A percentile compares a stretch with the other conserved stretches of the same genome.
Conservation (phyloP, 352 stramenopile genomes). For the Phytopythium sindhum region DNA sequence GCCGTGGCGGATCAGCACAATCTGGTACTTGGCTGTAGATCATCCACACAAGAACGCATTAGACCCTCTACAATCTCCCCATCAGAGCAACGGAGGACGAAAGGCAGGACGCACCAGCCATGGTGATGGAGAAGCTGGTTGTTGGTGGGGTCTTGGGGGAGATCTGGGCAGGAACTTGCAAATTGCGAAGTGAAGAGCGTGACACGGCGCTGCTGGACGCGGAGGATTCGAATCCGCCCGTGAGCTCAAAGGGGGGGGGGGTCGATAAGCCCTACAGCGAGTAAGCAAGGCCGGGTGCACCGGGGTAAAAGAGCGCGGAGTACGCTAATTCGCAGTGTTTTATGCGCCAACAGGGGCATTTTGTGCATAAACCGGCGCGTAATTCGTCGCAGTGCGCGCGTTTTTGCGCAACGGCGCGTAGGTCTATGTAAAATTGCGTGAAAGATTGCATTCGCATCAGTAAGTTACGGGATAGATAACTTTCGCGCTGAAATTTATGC, state of each 20-base stretch:
- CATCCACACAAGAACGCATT: not conserved
- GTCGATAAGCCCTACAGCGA: not conserved
- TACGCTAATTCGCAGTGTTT: not conserved
- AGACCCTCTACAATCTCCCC: no score
- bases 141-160: not conserved
- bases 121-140: slow-evolving; percentile 3
- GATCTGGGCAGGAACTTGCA: slow-evolving; percentile 16
- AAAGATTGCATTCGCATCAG: not conserved
- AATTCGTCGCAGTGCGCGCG: not conserved
- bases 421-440: not conserved
- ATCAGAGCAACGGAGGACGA: not conserved
- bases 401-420: not conserved
- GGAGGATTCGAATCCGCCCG: not conserved
- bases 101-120: slow-evolving; percentile 14
- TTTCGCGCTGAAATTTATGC: no score
- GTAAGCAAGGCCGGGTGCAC: not conserved
- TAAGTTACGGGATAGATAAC: not conserved
- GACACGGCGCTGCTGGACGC: slow-evolving; percentile 6
- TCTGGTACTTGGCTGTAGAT: slow-evolving; percentile 76
- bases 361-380: not conserved
- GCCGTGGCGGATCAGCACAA: slow-evolving; percentile 91
- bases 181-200: slow-evolving; percentile 28
- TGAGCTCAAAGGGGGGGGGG: not conserved
- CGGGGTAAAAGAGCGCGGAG: not conserved
- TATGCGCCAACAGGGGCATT: not conserved